Conservation (phyloP, 306 rosid genomes). For the Cucurbita maxima region DNA sequence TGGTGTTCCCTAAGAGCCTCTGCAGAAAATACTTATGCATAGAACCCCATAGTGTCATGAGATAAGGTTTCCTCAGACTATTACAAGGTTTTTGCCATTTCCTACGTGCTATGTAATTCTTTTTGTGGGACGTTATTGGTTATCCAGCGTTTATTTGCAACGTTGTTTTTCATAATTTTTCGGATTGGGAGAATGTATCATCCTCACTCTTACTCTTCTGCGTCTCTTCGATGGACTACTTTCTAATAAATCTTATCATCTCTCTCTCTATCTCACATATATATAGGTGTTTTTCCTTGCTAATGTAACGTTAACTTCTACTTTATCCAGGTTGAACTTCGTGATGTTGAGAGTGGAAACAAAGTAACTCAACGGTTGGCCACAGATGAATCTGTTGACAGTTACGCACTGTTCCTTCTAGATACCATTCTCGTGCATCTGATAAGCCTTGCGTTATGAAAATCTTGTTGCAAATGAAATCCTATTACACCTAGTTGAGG, state of each 20-base stretch:
- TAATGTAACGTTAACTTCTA: constrained; percentile 8
- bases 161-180: not conserved
- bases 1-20: not conserved
- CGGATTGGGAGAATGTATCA: not conserved
- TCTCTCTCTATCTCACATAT: not conserved
- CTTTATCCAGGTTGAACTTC: constrained; percentile 68
- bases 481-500: not conserved
- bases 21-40: not conserved
- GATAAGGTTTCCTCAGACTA: not conserved
- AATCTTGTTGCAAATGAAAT: not conserved
- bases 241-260: not conserved
- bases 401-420: constrained; percentile 27
- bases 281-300: not conserved
- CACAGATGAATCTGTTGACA: constrained; percentile 63
- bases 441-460: not conserved
- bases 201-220: not conserved
- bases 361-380: constrained; percentile 56
- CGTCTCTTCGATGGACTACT: not conserved
- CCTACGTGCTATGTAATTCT: too few relatives aligned
- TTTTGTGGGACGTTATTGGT: not conserved
- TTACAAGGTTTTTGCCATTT: too few relatives aligned
- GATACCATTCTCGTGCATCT: not conserved
- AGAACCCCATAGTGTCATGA: not conserved
- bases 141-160: not conserved
- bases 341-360: constrained; percentile 71